Base-by-base conservation (phyloP, 2,329 filamentous ascomycete genomes). In the Trichoderma sp. region DNA sequence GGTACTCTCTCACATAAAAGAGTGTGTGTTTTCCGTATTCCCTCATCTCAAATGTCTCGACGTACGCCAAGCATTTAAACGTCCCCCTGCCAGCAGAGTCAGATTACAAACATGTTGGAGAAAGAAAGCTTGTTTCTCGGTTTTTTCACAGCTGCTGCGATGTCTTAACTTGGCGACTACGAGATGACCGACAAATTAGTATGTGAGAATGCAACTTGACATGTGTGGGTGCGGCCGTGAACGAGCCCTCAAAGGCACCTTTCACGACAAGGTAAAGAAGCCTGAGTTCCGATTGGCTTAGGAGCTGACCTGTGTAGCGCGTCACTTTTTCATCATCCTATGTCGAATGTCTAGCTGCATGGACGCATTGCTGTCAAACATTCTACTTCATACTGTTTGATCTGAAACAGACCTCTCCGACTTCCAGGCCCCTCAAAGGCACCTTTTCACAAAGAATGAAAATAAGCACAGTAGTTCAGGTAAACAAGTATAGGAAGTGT, bases 301-400 rank as follows among this genome's bases (percentile, higher is more conserved):
- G 55, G 26, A 61, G 21, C 1, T 11, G 49, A 21, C 14, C 8
- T 51, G 59, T 64, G 59, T 39, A 43, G 18, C 30, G 14, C 39
- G 56, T 51, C 5, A 32, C 16, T 18, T 56, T 56, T 26, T 56
- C 18, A 37, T 28, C 21, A 7, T 61, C 30, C 10, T 54, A 51
- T 37, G 30, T 63, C 52, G 52, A 32, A 43, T 34, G 30, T 18
- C 21, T 51, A 51, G n/a, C 18, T n/a, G 51, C 52, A 18, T 30
- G n/a, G 32, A 43, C 58, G 52, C 52, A 59, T 68, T 32, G 34
- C n/a, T 11, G 39, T 68, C 39, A 64, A 64, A 68, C 59, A 11
- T 11, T 18, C 34, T 51, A 14, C 39, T 16, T 39, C 34, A 21
- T 28, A 26, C 18, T 58, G 10, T n/a, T 51, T 56, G 39, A 28